Evolutionary conservation across 2,329 filamentous ascomycete genomes (phyloP).

Genomic region (Pseudocercospora musae): DNA sequence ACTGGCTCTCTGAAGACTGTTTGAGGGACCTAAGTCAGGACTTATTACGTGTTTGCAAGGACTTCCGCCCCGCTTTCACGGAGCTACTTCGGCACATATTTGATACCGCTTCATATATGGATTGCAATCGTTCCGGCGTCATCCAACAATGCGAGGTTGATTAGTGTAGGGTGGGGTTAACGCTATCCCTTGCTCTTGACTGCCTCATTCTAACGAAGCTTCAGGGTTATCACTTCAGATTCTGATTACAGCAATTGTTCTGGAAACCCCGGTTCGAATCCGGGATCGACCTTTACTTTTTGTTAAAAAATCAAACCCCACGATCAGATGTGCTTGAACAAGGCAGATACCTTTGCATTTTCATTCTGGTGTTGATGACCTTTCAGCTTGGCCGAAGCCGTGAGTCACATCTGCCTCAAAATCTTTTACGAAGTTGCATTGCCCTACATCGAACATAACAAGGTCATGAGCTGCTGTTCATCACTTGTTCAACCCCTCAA

Average conservation of each 20-base stretch:
- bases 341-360: not conserved
- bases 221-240: constrained; percentile 1
- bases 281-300: not conserved
- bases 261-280: constrained; percentile 1
- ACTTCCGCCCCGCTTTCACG: not conserved
- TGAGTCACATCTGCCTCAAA: too few species aligned
- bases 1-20: too few species aligned
- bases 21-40: too few species aligned
- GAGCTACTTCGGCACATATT: not conserved
- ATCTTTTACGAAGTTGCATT: not conserved
- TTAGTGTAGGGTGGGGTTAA: not conserved
- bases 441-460: too few species aligned
- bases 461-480: too few species aligned
- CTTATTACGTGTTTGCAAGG: too few species aligned
- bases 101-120: not conserved
- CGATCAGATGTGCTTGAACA: not conserved
- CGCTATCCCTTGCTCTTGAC: too few species aligned
- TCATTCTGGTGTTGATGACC: not conserved
- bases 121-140: not conserved
- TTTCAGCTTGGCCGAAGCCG: too few species aligned
- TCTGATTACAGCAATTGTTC: not conserved
- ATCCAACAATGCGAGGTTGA: not conserved
- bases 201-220: too few species aligned
- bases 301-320: not conserved
- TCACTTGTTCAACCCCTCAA: too few species aligned